These are phyloP conservation scores for Cotoneaster glaucophyllus DNA, from an alignment of 306 rosid species.

Conservation along the genomic window DNA sequence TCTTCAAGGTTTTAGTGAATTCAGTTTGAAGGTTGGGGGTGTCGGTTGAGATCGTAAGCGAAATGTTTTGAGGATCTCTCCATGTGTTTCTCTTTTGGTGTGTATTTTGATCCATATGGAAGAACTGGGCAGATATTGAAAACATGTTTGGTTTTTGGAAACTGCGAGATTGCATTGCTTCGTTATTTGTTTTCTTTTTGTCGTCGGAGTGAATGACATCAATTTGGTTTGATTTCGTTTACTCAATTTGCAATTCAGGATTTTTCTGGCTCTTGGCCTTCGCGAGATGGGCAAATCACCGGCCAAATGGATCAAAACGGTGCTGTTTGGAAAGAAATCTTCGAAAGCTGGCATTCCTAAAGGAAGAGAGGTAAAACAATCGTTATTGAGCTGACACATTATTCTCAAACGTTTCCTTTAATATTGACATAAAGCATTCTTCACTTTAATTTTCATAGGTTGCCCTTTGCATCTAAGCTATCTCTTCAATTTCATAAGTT, in stretches of 20 bases:
- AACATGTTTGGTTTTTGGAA: neutral
- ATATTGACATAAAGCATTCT: neutral
- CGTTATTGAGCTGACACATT: neutral
- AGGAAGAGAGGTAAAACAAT: slow-evolving; percentile 31
- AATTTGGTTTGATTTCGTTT: neutral
- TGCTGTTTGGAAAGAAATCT: slow-evolving; percentile 75
- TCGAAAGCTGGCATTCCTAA: slow-evolving; percentile 57
- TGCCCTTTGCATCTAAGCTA: neutral
- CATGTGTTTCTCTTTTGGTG: neutral
- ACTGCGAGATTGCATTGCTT: neutral
- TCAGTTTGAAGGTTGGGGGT: neutral
- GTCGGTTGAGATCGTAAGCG: neutral
- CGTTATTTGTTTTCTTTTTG: neutral
- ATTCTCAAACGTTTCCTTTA: neutral
- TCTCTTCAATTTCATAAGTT: neutral
- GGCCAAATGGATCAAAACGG: slow-evolving; percentile 76
- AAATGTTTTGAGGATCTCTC: neutral
- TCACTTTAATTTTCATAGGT: neutral
- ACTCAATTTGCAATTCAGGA: neutral
- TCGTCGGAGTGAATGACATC: neutral
- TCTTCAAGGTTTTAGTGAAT: neutral
- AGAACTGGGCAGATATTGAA: neutral
- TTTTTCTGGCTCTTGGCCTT: slow-evolving; percentile 23
- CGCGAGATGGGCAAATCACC: slow-evolving; percentile 78
- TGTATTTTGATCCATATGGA: neutral